Evolutionary conservation across 1,139 yeast species (phyloP).

Genomic region (Hansenula anomala): DNA sequence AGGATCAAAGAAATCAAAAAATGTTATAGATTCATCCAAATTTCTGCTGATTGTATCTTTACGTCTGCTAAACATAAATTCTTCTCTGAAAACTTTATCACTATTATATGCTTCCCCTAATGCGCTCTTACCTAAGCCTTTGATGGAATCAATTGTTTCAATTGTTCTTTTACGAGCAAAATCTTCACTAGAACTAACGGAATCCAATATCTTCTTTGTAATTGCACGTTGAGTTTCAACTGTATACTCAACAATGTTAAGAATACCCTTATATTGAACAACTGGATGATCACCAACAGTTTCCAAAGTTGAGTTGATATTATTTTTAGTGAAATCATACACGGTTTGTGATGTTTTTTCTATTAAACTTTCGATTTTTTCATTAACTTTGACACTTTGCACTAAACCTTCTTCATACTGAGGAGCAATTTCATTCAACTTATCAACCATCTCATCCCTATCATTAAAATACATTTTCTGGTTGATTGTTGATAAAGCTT

Average conservation of each 20-base stretch:
- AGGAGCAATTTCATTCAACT: constrained; percentile 58
- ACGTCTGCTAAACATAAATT: constrained; percentile 77
- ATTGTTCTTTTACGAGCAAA: constrained; percentile 60
- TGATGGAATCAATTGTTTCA: constrained; percentile 56
- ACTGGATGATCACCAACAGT: constrained; percentile 55
- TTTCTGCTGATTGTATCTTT: constrained; percentile 60
- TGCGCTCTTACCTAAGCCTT: constrained; percentile 52
- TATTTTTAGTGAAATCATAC: constrained; percentile 55
- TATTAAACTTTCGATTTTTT: constrained; percentile 54
- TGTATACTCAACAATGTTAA: constrained; percentile 69
- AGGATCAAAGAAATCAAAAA: constrained; percentile 76
- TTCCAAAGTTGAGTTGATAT: constrained; percentile 48
- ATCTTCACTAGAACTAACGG: constrained; percentile 64
- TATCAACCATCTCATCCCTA: constrained; percentile 37
- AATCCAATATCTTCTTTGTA: constrained; percentile 54
- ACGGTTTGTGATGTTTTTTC: constrained; percentile 57
- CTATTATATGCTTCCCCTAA: constrained; percentile 51
- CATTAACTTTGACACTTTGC: constrained; percentile 51
- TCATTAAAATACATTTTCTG: constrained; percentile 49
- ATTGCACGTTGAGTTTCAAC: constrained; percentile 63
- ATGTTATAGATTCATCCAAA: constrained; percentile 53
- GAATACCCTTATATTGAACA: constrained; percentile 57
- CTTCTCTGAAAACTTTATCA: constrained; percentile 68
- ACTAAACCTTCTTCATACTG: constrained; percentile 50
- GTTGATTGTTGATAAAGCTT: constrained; percentile 56